A percentile compares a stretch with the other conserved stretches of the same genome.
Evolutionary conservation across 139 green algal genomes (phyloP).

Genomic region (Chlamydomonas eustigma): DNA sequence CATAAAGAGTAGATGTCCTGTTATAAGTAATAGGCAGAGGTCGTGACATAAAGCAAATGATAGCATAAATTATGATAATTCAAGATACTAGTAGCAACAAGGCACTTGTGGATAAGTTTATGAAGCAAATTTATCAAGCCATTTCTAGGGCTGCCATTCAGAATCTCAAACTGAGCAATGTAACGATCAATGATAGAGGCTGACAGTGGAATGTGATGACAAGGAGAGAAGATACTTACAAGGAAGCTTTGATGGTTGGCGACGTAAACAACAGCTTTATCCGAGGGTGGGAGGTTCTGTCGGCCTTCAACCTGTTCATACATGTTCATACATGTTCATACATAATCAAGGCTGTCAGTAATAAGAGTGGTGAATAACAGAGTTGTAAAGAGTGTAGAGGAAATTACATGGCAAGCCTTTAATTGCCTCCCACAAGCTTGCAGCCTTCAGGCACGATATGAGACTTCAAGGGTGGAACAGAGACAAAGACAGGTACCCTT

Average conservation of each 20-base stretch:
- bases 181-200: too few relatives aligned
- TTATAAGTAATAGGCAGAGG: not conserved
- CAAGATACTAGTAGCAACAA: not conserved
- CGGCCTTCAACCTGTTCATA: slow-evolving; percentile 49
- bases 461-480: not conserved
- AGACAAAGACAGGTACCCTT: not conserved
- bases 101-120: not conserved
- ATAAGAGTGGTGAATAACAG: too few relatives aligned
- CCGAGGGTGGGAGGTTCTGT: slow-evolving; percentile 80
- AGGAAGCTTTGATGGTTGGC: slow-evolving; percentile 96
- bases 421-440: not conserved
- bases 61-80: not conserved
- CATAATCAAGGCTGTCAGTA: not conserved
- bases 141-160: not conserved
- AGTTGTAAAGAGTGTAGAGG: too few relatives aligned
- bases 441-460: not conserved
- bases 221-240: too few relatives aligned
- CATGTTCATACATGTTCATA: slow-evolving; percentile 6
- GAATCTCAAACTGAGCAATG: too few relatives aligned
- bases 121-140: not conserved
- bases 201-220: too few relatives aligned
- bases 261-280: slow-evolving; percentile 87
- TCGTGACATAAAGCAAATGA: slow-evolving; percentile 64
- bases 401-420: too few relatives aligned
- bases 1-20: slow-evolving; percentile 90